Percentiles rank a stretch among this genome's conserved stretches.
Evolutionary conservation across 2,329 filamentous ascomycete species (phyloP).

Genomic region (Alternaria panax): DNA sequence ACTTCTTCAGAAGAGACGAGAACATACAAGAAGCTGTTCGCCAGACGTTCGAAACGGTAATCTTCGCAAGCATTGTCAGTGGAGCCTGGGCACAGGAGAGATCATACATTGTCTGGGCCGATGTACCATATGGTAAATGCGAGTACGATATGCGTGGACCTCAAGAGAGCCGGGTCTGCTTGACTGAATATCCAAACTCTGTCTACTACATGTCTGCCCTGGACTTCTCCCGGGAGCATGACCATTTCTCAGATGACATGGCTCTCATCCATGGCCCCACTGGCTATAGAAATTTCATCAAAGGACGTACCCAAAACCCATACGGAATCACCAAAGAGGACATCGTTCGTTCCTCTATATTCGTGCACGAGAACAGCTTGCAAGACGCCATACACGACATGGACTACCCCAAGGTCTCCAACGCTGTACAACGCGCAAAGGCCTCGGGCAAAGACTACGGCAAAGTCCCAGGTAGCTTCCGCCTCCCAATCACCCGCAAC

Average conservation of each 20-base stretch:
- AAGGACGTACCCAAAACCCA: background rate
- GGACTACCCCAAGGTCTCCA: background rate
- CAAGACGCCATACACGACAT: background rate
- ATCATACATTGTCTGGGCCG: conserved; percentile 1
- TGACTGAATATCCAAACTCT: background rate
- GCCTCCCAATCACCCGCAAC: conserved; percentile 19
- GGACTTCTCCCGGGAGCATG: background rate
- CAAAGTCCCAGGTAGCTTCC: conserved; percentile 11
- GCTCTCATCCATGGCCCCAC: conserved; percentile 6
- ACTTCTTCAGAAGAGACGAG: background rate
- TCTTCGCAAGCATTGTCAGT: background rate
- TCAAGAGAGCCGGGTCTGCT: background rate
- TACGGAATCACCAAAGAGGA: conserved; percentile 34
- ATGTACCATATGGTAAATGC: background rate
- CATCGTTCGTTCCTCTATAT: conserved; percentile 12
- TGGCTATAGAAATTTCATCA: conserved; percentile 2
- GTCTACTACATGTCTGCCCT: background rate
- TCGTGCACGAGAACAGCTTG: background rate
- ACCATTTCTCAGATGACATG: background rate
- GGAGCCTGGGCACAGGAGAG: background rate
- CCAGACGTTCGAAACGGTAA: background rate
- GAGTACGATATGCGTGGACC: background rate
- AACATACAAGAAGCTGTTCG: background rate
- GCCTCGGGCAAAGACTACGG: background rate
- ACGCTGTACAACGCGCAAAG: background rate